Conservation (phyloP, 371 early-diverging fungal genomes). For the Massospora cicadina region DNA sequence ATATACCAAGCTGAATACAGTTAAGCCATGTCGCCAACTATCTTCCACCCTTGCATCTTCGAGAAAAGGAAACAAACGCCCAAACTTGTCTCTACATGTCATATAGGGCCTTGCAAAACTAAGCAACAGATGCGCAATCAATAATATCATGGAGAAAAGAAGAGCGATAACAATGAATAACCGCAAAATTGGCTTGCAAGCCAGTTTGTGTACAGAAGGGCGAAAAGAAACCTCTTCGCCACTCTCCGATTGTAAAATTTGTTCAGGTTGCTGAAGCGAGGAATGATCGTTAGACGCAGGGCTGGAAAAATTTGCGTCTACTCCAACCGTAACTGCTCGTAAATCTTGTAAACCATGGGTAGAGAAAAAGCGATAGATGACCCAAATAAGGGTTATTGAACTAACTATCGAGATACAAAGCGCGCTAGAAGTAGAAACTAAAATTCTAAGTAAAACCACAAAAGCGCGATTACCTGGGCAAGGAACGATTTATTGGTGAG, state of each 20-base stretch:
- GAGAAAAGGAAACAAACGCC: background rate
- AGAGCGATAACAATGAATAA: background rate
- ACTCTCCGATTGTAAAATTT: background rate
- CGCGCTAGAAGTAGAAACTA: slow-evolving; percentile 1
- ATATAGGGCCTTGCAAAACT: background rate
- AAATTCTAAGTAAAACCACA: background rate
- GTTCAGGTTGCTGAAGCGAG: background rate
- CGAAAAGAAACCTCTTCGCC: background rate
- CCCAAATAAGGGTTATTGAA: background rate
- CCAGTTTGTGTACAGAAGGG: background rate
- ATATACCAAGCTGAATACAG: background rate
- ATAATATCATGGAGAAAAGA: background rate
- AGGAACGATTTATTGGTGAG: background rate
- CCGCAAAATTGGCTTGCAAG: background rate
- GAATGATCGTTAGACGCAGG: background rate
- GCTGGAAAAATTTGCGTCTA: no score
- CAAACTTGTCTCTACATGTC: background rate
- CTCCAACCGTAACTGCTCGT: background rate
- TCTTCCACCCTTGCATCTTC: background rate
- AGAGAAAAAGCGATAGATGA: background rate
- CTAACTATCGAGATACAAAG: background rate
- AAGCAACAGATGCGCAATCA: background rate
- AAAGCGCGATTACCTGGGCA: background rate
- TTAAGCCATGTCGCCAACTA: background rate
- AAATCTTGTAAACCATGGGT: slow-evolving; percentile 3